Percentiles rank a stretch among this genome's conserved stretches.
These are phyloP conservation scores for Solanum rostratum DNA, from an alignment of 257 asterid species.

Conservation along the genomic window DNA sequence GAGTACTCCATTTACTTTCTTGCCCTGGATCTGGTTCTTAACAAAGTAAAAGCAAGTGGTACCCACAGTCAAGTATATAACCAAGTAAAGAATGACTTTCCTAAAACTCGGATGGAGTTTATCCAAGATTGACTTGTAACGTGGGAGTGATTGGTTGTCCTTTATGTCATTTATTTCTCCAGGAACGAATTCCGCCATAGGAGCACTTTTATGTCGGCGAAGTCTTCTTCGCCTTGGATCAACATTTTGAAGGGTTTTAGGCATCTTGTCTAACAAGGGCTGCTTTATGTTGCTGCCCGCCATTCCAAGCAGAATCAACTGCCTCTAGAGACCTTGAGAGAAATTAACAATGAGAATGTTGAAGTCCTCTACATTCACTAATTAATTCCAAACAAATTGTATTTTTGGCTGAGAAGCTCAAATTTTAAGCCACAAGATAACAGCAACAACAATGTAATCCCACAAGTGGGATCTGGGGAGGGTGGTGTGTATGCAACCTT, in stretches of 20 bases:
- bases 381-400: not conserved
- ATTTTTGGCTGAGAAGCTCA: not conserved
- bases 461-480: not conserved
- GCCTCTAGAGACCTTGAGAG: not conserved
- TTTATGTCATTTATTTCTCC: slow-evolving; percentile 26
- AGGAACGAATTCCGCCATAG: slow-evolving; percentile 37
- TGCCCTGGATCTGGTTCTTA: slow-evolving; percentile 45
- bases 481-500: not conserved
- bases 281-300: slow-evolving; percentile 10
- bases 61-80: slow-evolving; percentile 44
- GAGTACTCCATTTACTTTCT: slow-evolving; percentile 47
- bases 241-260: slow-evolving; percentile 8
- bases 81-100: slow-evolving; percentile 32
- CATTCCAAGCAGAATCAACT: not conserved
- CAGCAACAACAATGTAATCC: not conserved
- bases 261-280: slow-evolving; percentile 2
- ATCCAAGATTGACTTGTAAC: slow-evolving; percentile 28
- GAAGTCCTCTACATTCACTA: not conserved
- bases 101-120: slow-evolving; percentile 41
- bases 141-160: slow-evolving; percentile 6
- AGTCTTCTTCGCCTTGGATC: slow-evolving; percentile 31
- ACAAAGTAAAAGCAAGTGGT: slow-evolving; percentile 59
- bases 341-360: not conserved
- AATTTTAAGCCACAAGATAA: not conserved
- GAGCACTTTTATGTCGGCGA: slow-evolving; percentile 77